Conservation (phyloP, 2,329 filamentous ascomycete genomes). For the Diaporthe sp. region DNA sequence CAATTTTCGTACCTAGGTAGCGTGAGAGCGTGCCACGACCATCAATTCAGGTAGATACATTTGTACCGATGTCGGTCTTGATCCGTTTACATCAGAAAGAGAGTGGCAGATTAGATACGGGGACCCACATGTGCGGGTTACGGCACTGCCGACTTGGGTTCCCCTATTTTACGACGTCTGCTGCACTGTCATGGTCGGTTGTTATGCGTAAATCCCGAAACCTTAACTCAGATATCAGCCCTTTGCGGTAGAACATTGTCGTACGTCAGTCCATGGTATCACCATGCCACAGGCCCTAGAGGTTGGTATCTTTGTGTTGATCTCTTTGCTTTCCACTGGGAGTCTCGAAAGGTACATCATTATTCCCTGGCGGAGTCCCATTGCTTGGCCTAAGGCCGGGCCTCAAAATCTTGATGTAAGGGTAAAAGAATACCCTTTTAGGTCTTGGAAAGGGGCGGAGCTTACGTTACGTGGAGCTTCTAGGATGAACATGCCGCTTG, state of each 20-base stretch:
- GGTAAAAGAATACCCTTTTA: neutral
- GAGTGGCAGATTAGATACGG: neutral
- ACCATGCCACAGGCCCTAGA: neutral
- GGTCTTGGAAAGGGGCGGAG: neutral
- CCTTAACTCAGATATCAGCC: neutral
- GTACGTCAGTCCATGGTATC: neutral
- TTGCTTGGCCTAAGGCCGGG: neutral
- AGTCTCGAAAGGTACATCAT: neutral
- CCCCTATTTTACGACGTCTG: slow-evolving; percentile 2
- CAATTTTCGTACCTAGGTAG: no score
- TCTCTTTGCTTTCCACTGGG: neutral
- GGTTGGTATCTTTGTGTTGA: neutral
- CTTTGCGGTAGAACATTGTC: neutral
- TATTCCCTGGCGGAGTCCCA: neutral
- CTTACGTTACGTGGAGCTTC: neutral
- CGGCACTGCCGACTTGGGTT: neutral
- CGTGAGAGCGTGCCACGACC: neutral
- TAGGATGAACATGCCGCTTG: slow-evolving; percentile 7
- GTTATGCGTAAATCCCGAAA: neutral
- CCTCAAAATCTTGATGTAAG: neutral
- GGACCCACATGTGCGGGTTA: neutral
- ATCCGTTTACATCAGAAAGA: neutral
- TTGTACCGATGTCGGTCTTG: neutral
- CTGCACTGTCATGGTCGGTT: neutral
- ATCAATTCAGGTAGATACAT: neutral